phyloP scores from a whole-genome alignment of 2,329 filamentous ascomycete species.

The Karstenula rhodostoma region DNA sequence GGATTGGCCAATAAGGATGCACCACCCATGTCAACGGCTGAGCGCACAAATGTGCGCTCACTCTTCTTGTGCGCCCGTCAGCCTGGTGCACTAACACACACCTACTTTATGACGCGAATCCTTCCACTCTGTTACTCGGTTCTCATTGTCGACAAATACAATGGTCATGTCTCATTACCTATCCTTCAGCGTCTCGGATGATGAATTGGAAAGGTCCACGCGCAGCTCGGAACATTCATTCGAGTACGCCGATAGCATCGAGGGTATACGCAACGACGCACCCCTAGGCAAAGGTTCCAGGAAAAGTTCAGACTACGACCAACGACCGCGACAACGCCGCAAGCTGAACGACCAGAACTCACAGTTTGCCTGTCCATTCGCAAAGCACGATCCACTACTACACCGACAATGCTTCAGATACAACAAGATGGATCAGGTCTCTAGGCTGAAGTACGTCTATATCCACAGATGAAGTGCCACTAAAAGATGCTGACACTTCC shows the following conservation, averaged over 20 bases:
- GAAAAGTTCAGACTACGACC: neutral
- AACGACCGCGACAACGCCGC: neutral
- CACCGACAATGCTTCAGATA: slow-evolving; percentile 6
- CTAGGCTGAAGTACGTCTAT: neutral
- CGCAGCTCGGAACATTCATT: slow-evolving; percentile 2
- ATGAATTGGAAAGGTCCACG: slow-evolving; percentile 9
- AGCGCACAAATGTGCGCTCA: slow-evolving; percentile 8
- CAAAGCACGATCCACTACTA: neutral
- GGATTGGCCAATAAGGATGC: slow-evolving; percentile 1
- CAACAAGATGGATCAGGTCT: slow-evolving; percentile 4
- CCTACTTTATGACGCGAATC: slow-evolving; percentile 2
- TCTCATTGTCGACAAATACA: neutral
- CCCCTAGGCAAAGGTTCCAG: neutral
- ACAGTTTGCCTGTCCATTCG: slow-evolving; percentile 1
- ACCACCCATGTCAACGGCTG: slow-evolving; percentile 5
- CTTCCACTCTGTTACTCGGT: neutral
- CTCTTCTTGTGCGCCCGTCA: slow-evolving; percentile 3
- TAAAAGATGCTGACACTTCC: neutral
- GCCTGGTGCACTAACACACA: neutral
- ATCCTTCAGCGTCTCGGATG: slow-evolving; percentile 4
- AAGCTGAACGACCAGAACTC: neutral
- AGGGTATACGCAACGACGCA: neutral
- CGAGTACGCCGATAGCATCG: neutral
- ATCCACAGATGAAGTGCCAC: too few species aligned
- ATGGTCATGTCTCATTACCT: neutral